These are phyloP conservation scores for Pythium grandisporangium DNA, from an alignment of 352 stramenopile genomes.

Conservation along the genomic window DNA sequence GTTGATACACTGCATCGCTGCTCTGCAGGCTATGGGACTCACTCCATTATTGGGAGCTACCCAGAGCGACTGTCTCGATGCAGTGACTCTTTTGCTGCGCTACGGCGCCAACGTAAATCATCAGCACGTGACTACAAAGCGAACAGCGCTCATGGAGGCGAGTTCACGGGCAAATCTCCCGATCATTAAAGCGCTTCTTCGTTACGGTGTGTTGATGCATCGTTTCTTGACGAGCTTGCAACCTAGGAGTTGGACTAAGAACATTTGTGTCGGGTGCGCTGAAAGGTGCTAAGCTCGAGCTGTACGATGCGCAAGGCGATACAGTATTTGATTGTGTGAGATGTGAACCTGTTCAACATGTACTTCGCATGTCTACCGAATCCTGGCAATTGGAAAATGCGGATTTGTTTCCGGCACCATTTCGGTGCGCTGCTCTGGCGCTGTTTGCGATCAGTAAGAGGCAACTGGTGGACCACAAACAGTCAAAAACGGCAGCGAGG, in stretches of 20 bases:
- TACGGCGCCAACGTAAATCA: constrained; percentile 40
- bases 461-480: constrained; percentile 15
- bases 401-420: constrained; percentile 36
- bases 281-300: neutral
- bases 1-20: neutral
- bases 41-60: constrained; percentile 50
- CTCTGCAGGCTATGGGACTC: constrained; percentile 47
- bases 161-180: constrained; percentile 18
- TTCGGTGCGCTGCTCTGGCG: constrained; percentile 21
- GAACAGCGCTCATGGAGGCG: constrained; percentile 59
- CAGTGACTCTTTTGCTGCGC: constrained; percentile 34
- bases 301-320: neutral
- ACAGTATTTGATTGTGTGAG: neutral
- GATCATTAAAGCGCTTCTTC: constrained; percentile 46
- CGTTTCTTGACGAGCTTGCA: neutral
- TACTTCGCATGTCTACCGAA: constrained; percentile 24
- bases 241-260: neutral
- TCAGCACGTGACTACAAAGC: constrained; percentile 34
- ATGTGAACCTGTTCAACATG: constrained; percentile 7
- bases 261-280: neutral
- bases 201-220: constrained; percentile 24
- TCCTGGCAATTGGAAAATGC: constrained; percentile 25
- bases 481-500: constrained; percentile 8
- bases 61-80: constrained; percentile 31
- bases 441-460: constrained; percentile 30